Conservation (phyloP, 306 rosid genomes). For the Trichosanthes cucumerina region DNA sequence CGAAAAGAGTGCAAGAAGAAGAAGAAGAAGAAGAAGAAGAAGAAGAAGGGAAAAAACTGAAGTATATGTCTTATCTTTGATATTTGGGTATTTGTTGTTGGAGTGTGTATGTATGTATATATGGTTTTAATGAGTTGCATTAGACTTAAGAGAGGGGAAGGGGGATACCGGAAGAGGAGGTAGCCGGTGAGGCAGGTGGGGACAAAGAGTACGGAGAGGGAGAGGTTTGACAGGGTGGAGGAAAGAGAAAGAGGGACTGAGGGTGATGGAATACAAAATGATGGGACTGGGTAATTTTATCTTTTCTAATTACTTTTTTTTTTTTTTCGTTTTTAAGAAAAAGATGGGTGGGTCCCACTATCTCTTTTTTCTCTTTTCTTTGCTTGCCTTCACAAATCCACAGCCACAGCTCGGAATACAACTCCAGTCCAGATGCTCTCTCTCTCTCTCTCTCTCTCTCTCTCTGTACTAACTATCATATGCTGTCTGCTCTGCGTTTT, state of each 20-base stretch:
- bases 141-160: slow-evolving; percentile 16
- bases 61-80: slow-evolving; percentile 16
- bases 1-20: too few species aligned
- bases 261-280: slow-evolving; percentile 32
- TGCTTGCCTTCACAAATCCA: not conserved
- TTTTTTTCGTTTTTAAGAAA: not conserved
- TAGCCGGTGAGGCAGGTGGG: slow-evolving; percentile 34
- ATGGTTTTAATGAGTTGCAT: slow-evolving; percentile 61
- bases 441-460: too few species aligned
- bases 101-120: not conserved
- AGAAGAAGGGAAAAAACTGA: not conserved
- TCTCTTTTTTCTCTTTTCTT: too few species aligned
- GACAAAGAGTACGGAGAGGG: slow-evolving; percentile 60
- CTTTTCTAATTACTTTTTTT: not conserved
- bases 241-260: not conserved
- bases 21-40: not conserved
- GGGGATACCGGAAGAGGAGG: slow-evolving; percentile 21
- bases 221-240: slow-evolving; percentile 71
- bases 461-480: too few species aligned
- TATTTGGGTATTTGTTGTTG: not conserved
- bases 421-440: not conserved
- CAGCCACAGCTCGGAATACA: too few species aligned
- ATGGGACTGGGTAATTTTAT: slow-evolving; percentile 41
- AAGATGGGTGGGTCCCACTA: not conserved
- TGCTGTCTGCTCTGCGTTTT: too few species aligned